Evolutionary conservation across 2,329 filamentous ascomycete genomes (phyloP).

Genomic region (Aspergillus ochraceus): DNA sequence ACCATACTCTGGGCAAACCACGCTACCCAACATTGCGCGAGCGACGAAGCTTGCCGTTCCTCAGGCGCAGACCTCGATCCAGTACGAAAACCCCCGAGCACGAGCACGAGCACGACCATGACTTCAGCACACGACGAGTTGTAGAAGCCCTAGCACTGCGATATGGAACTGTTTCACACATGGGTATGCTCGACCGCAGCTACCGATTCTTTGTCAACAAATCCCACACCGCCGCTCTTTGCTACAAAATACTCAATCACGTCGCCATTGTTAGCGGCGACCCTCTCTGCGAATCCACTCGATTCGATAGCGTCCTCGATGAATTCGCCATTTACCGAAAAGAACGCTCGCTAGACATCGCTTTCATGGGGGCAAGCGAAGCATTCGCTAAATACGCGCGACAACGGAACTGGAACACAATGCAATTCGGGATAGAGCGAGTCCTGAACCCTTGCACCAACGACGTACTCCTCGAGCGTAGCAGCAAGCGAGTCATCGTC

Average conservation of each 20-base stretch:
- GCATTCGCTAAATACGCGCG: conserved; percentile 33
- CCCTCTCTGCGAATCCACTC: conserved; percentile 34
- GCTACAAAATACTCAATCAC: conserved; percentile 39
- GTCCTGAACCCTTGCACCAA: conserved; percentile 44
- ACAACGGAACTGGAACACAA: conserved; percentile 33
- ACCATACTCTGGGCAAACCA: not conserved
- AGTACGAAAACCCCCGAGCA: not conserved
- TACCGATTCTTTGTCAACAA: conserved; percentile 44
- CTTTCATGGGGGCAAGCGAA: conserved; percentile 39
- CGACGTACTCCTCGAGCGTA: conserved; percentile 35
- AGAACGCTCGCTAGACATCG: conserved; percentile 31
- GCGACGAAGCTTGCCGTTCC: not conserved
- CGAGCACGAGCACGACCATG: not conserved
- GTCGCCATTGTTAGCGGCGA: conserved; percentile 43
- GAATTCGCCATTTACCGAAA: conserved; percentile 39
- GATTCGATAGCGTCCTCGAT: conserved; percentile 28
- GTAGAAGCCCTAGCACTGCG: conserved; percentile 24
- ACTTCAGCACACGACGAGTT: not conserved
- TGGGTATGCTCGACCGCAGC: conserved; percentile 45
- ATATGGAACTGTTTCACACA: conserved; percentile 43
- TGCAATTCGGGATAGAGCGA: conserved; percentile 41
- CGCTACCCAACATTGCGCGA: not conserved
- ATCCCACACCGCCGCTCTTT: conserved; percentile 35
- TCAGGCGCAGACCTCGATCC: not conserved
- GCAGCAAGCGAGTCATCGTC: conserved; percentile 38